Base-by-base conservation (phyloP, 106 monocot genomes). In the Dendrobium officinale region DNA sequence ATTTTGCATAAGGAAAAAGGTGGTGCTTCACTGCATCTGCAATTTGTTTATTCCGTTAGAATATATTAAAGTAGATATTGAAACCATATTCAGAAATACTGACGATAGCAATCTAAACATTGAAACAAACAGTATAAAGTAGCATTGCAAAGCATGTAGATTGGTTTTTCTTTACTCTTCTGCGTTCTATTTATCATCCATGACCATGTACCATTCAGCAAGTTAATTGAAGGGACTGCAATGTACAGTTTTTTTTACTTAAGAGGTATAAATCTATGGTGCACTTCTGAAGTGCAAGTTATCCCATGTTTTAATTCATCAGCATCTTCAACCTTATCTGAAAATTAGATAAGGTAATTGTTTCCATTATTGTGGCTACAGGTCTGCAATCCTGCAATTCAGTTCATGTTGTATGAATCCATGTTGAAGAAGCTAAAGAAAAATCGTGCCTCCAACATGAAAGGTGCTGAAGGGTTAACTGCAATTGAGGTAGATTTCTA, bases 361-460 rank as follows among this genome's bases (percentile, higher is more conserved):
- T 72, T 72, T 40, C 37, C 5, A 19, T 1, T 31, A 26, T 15
- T 44, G n/a, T 43, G 6, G 44, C 74, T 82, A 45, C 83, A 98
- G 97, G 97, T 98, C 73, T 88, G 92, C 84, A 98, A 98, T 81
- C 97, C 97, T 77, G 89, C 97, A 43, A 92, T 98, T 43, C 97
- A 98, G 75, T 98, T 98, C 83, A 98, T 94, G 92, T 16, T 98
- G 75, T 98, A 98, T 78, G 97, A 98, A 76, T 88, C 94, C 13
- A 86, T 94, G 54, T 64, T 98, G 79, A 92, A 94, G 17, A 72
- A 40, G 72, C 91, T 92, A 86, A 86, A 79, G 81, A 92, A 80
- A 26, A 26, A 66, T 49, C 92, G 84, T 48, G 77, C 87, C 33
- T 82, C 89, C 47, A 89, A 88, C 67, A 22, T 61, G 29, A 94